Percentiles rank a stretch among this genome's conserved stretches.
These are phyloP conservation scores for Dactylellina drechsleri DNA, from an alignment of 2,329 filamentous ascomycete species.

Conservation along the genomic window DNA sequence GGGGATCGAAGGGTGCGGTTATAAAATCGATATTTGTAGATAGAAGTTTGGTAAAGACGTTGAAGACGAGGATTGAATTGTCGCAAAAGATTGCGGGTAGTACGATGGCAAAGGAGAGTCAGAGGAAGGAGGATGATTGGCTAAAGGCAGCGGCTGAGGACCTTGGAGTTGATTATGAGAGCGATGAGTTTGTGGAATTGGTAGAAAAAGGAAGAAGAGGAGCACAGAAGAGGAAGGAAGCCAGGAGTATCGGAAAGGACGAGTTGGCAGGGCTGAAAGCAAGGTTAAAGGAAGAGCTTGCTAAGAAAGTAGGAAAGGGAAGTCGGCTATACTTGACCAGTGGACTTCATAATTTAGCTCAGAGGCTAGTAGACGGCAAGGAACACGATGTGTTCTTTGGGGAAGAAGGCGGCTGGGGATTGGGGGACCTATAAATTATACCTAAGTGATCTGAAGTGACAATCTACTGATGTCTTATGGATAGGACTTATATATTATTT, in stretches of 20 bases:
- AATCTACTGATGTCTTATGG: not conserved
- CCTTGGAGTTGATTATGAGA: conserved; percentile 91
- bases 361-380: conserved; percentile 48
- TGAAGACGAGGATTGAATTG: conserved; percentile 80
- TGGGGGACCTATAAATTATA: conserved; percentile 29
- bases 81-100: conserved; percentile 90
- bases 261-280: conserved; percentile 77
- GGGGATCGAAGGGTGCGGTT: conserved; percentile 62
- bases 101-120: conserved; percentile 85
- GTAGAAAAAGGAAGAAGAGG: conserved; percentile 72
- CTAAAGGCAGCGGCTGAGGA: conserved; percentile 86
- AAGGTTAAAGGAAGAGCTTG: conserved; percentile 76
- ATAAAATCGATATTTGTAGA: conserved; percentile 87
- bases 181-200: conserved; percentile 78
- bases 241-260: conserved; percentile 70
- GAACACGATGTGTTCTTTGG: conserved; percentile 54
- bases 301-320: conserved; percentile 70
- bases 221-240: conserved; percentile 62
- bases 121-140: conserved; percentile 84
- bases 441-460: not conserved
- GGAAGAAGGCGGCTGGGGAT: conserved; percentile 51
- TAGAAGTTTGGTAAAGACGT: conserved; percentile 76
- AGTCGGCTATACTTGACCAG: conserved; percentile 52
- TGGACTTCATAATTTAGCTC: conserved; percentile 43
- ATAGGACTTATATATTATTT: not conserved